Evolutionary conservation across 129 eudicot species (phyloP).

Genomic region (Chrysanthemum lavandulifolium): DNA sequence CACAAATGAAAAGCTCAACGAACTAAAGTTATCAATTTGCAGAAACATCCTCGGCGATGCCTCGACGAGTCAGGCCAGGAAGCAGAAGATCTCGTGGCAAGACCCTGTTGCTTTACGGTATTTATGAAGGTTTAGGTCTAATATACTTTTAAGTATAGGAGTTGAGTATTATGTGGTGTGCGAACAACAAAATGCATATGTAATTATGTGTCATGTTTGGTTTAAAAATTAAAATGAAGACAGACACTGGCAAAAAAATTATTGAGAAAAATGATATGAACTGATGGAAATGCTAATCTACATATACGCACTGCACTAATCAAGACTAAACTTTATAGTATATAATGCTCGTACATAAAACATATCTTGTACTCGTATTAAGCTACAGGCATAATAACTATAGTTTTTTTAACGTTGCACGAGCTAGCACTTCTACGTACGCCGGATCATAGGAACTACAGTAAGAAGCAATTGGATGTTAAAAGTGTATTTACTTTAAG

Average conservation of each 20-base stretch:
- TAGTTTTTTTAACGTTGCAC: no score
- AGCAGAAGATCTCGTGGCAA: conserved; percentile 68
- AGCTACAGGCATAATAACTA: no score
- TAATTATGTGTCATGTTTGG: background rate
- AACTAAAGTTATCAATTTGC: conserved; percentile 49
- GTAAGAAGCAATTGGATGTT: no score
- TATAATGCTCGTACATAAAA: no score
- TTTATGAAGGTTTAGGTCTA: conserved; percentile 28
- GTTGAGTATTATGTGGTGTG: background rate
- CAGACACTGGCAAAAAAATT: no score
- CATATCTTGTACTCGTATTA: no score
- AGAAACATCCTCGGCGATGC: conserved; percentile 46
- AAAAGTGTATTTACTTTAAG: no score
- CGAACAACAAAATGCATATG: background rate
- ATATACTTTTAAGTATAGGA: background rate
- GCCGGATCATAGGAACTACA: no score
- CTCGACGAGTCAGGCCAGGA: conserved; percentile 48
- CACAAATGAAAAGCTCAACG: conserved; percentile 31
- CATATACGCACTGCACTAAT: background rate
- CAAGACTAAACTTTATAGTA: no score
- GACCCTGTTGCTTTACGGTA: conserved; percentile 41
- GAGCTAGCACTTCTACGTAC: no score
- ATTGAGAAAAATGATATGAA: background rate
- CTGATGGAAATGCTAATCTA: background rate
- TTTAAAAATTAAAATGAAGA: no score